Evolutionary conservation across 1,284 basidiomycete genomes (phyloP).

Genomic region (Ganoderma lucidum): DNA sequence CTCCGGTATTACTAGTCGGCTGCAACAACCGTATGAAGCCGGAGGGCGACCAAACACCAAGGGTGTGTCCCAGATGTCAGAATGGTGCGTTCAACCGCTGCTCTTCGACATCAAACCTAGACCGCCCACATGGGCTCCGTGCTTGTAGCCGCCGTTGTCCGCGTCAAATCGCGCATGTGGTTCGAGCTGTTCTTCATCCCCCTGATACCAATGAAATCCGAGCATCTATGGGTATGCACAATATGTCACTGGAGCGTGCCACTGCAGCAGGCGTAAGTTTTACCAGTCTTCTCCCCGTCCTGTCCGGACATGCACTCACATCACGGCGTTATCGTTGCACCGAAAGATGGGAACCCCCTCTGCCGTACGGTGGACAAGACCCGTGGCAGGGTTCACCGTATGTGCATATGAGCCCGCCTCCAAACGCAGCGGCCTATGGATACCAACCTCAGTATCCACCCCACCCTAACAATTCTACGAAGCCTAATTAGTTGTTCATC

Average conservation of each 20-base stretch:
- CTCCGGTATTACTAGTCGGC: conserved; percentile 48
- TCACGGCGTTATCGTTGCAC: conserved; percentile 16
- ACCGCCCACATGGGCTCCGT: conserved; percentile 7
- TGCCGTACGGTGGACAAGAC: conserved; percentile 39
- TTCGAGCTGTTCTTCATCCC: conserved; percentile 62
- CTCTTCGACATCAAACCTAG: conserved; percentile 11
- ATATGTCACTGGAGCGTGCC: conserved; percentile 59
- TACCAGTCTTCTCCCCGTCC: conserved; percentile 15
- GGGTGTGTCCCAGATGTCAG: conserved; percentile 59
- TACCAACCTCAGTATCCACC: conserved; percentile 38
- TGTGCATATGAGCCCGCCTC: conserved; percentile 30
- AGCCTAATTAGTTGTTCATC: neutral
- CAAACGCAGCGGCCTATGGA: conserved; percentile 35
- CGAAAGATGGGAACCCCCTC: conserved; percentile 54
- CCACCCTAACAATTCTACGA: neutral
- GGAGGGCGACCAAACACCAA: conserved; percentile 49
- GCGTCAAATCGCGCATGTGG: conserved; percentile 58
- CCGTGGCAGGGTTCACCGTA: conserved; percentile 26
- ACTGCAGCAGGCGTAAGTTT: conserved; percentile 52
- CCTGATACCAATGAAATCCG: conserved; percentile 54
- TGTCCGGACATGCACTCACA: conserved; percentile 23
- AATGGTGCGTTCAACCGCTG: conserved; percentile 47
- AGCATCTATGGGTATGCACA: conserved; percentile 58
- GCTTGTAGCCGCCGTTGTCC: conserved; percentile 49
- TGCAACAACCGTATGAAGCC: conserved; percentile 55